These are phyloP conservation scores for Tilletia caries DNA, from an alignment of 1,284 basidiomycete genomes.

Conservation along the genomic window DNA sequence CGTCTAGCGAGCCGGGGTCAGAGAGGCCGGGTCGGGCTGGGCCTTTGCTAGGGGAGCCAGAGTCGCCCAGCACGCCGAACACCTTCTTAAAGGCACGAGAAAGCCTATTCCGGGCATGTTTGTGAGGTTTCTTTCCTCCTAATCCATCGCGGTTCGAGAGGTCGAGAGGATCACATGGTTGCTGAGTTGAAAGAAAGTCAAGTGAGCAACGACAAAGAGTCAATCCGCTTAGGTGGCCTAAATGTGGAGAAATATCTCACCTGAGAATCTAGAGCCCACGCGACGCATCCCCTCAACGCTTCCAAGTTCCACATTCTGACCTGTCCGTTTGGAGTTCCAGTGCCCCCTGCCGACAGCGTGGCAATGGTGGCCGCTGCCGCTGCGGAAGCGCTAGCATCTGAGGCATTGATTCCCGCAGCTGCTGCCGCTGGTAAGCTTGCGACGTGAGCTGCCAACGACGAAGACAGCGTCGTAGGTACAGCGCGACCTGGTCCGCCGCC, in stretches of 20 bases:
- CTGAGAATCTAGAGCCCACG: constrained; percentile 28
- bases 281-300: constrained; percentile 29
- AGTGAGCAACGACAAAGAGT: too few relatives aligned
- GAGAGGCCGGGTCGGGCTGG: background rate
- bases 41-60: background rate
- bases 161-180: constrained; percentile 27
- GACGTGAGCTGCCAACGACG: background rate
- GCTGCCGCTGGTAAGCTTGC: background rate
- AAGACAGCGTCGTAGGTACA: constrained; percentile 24
- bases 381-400: constrained; percentile 14
- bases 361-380: constrained; percentile 1
- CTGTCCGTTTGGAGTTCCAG: constrained; percentile 18
- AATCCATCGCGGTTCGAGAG: constrained; percentile 8
- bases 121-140: constrained; percentile 14
- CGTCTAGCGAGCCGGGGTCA: background rate
- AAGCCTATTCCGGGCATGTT: constrained; percentile 22
- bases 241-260: constrained; percentile 7
- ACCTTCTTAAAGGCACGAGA: constrained; percentile 12
- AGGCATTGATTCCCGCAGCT: background rate
- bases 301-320: constrained; percentile 44
- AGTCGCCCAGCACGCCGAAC: background rate
- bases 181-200: background rate
- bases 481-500: constrained; percentile 32
- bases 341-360: background rate
- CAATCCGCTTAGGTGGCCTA: too few relatives aligned